Evolutionary conservation across 805 yeast genomes (phyloP), one percentile per base, ranked within the genome.

Genomic region (Kazachstania bromeliacearum): DNA sequence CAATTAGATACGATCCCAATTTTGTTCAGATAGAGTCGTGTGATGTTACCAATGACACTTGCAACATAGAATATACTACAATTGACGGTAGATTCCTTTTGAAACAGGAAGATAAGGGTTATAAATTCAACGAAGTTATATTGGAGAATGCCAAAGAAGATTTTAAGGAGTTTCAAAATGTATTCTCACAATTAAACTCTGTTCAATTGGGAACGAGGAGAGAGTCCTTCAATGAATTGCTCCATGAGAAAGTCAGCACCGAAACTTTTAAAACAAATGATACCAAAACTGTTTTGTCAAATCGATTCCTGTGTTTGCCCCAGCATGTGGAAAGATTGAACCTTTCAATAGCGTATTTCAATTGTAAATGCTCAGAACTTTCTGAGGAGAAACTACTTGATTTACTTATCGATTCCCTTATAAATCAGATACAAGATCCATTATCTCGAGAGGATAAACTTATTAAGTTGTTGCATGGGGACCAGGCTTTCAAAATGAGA

Each of bases 1-100:
- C 94, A 2, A 68, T 85, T 26, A 64, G 95, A 34, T 85, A 79
- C 51, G 94, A 84, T 46, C 89, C 94, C 1, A 45, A 53, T 7
- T 54, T 81, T 35, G 32, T 55, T 7, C 13, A 20, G 5, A 6
- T 35, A 2, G 7, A 21, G 5, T 16, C 24, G 12, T 9, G 9
- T 10, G 21, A 5, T 4, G 16, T 12, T 14, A 4, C 10, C 5
- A 6, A n/a, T 4, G 8, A 4, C 10, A n/a, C 17, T 16, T n/a
- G n/a, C 12, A 5, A 25, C 22, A 8, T 18, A 15, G 29, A 31
- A 9, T 31, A 9, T 16, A 8, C 10, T 5, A 29, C 24, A n/a
- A n/a, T 30, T 3, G 19, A 26, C 14, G 19, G 28, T n/a, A 19
- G 7, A 15, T 23, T 33, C n/a, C 10, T n/a, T 2, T 14, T 37